Percentiles rank a stretch among this genome's conserved stretches.
Evolutionary conservation across 2,329 filamentous ascomycete species (phyloP).

Genomic region (Chrysoporthe cubensis): DNA sequence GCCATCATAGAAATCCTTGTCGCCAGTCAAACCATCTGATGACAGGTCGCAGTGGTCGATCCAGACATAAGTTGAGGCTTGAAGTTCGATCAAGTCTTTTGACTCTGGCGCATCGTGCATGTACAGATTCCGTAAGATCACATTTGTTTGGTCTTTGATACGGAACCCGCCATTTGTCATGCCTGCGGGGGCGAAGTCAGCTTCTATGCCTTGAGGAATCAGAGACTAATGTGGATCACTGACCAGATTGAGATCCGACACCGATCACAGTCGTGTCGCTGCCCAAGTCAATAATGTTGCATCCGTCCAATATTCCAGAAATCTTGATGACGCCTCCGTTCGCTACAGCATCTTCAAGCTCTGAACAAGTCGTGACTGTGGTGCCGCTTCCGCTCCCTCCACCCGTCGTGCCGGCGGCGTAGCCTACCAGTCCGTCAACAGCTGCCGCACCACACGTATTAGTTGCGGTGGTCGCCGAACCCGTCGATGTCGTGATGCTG

Average conservation of each 20-base stretch:
- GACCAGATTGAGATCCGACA: slow-evolving; percentile 47
- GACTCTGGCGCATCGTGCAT: slow-evolving; percentile 51
- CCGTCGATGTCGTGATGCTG: slow-evolving; percentile 16
- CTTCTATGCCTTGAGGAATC: no score
- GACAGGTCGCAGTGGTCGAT: slow-evolving; percentile 59
- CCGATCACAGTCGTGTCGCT: slow-evolving; percentile 57
- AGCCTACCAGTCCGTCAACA: slow-evolving; percentile 38
- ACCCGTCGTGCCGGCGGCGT: slow-evolving; percentile 47
- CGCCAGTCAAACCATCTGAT: slow-evolving; percentile 50
- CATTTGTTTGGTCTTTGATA: slow-evolving; percentile 53
- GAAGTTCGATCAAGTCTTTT: slow-evolving; percentile 52
- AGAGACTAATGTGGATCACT: slow-evolving; percentile 8
- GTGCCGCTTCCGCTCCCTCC: slow-evolving; percentile 48
- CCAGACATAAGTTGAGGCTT: slow-evolving; percentile 45
- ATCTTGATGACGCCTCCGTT: slow-evolving; percentile 50
- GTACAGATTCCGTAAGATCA: slow-evolving; percentile 61
- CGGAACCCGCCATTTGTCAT: slow-evolving; percentile 52
- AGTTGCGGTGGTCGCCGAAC: slow-evolving; percentile 9
- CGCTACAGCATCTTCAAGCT: slow-evolving; percentile 43
- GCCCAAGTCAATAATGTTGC: slow-evolving; percentile 48
- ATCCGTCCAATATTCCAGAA: slow-evolving; percentile 47
- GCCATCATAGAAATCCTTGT: slow-evolving; percentile 62
- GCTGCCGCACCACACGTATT: slow-evolving; percentile 29
- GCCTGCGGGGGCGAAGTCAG: slow-evolving; percentile 31
- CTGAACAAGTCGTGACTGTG: slow-evolving; percentile 49